Conservation (phyloP, 345 rosid species). For the Salix brachista region DNA sequence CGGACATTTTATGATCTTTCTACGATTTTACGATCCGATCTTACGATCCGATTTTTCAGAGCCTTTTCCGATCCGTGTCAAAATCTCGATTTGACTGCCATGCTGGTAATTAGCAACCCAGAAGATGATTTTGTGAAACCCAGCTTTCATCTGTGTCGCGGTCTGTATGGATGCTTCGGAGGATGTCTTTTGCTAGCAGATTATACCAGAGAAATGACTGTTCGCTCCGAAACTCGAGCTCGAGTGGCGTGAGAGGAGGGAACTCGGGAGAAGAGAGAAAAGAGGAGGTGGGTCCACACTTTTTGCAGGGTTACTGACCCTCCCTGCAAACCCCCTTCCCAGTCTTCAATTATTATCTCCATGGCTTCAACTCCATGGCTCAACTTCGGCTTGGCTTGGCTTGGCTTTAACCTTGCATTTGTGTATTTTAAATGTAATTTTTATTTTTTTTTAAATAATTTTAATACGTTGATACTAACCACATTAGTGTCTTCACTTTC, state of each 20-base stretch:
- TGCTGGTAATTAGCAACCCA: neutral
- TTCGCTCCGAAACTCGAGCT: slow-evolving; percentile 26
- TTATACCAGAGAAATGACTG: neutral
- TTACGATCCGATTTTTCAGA: no score
- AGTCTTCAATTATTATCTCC: slow-evolving; percentile 18
- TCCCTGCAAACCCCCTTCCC: neutral
- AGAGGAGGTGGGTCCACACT: slow-evolving; percentile 3
- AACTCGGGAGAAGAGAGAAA: neutral
- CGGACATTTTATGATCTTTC: no score
- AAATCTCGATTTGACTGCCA: no score
- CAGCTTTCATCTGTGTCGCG: neutral
- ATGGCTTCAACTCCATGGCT: neutral
- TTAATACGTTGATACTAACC: no score
- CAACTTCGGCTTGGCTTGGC: neutral
- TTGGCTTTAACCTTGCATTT: no score
- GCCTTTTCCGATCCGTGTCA: no score
- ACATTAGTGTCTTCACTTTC: no score
- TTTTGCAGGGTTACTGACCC: neutral
- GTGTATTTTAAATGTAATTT: no score
- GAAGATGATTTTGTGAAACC: neutral
- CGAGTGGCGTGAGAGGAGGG: slow-evolving; percentile 2
- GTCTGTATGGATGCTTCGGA: neutral
- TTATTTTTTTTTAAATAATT: no score
- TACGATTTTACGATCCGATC: no score
- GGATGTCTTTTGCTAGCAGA: neutral